Evolutionary conservation across 2,329 filamentous ascomycete genomes (phyloP).

Genomic region (Thelonectria blattea): DNA sequence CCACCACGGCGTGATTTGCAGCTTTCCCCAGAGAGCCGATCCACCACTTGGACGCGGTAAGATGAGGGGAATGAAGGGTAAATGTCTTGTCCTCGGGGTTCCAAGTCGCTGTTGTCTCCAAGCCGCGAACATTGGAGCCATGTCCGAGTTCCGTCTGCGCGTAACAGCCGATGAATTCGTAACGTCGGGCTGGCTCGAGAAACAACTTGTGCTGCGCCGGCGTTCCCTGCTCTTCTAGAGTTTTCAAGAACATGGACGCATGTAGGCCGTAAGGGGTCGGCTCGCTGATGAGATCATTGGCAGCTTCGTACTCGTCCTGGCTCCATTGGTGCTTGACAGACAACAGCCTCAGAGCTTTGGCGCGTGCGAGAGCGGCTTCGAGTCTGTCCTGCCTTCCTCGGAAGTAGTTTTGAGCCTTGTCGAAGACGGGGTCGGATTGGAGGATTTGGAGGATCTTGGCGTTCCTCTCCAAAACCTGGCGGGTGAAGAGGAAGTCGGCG

Average conservation of each 20-base stretch:
- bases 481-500: conserved; percentile 72
- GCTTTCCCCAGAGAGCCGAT: conserved; percentile 78
- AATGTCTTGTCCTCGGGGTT: conserved; percentile 77
- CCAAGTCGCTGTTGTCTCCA: conserved; percentile 78
- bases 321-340: conserved; percentile 72
- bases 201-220: conserved; percentile 77
- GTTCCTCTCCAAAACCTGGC: conserved; percentile 66
- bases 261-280: conserved; percentile 77
- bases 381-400: conserved; percentile 72
- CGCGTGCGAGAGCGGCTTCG: conserved; percentile 71
- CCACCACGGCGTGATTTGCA: conserved; percentile 79
- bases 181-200: conserved; percentile 70
- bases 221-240: conserved; percentile 73
- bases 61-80: conserved; percentile 72
- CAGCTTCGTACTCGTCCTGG: conserved; percentile 66
- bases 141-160: conserved; percentile 83
- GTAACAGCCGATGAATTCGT: conserved; percentile 79
- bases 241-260: conserved; percentile 58
- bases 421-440: conserved; percentile 71
- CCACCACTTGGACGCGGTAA: conserved; percentile 86
- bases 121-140: conserved; percentile 75
- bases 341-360: conserved; percentile 72
- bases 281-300: conserved; percentile 74
- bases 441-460: conserved; percentile 68
- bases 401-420: conserved; percentile 81